Evolutionary conservation across 305 asterid genomes (phyloP), one percentile per base, ranked within the genome.

Genomic region (Fraxinus latifolia): DNA sequence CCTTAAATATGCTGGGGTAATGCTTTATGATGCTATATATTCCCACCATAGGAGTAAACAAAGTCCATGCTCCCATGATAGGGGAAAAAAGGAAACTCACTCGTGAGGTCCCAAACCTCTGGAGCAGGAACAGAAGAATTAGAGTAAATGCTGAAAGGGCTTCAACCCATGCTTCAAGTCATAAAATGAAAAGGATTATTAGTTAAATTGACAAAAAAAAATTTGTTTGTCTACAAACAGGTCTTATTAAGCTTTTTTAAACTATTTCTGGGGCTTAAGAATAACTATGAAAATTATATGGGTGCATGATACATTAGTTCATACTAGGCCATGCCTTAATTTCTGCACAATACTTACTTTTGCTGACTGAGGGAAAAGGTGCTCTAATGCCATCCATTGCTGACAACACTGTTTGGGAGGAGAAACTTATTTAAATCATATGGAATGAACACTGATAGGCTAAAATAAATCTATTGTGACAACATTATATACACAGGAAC

Each of bases 31-130:
- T 86, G 44, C 89, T 88, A 65, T 88, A 88, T 77, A 88, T 72
- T 79, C 91, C 91, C 14, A 86, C 85, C 39, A 86, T 74, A 39
- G 91, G 91, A 75, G 89, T 88, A 9, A 88, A 65, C 47, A 88
- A 21, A 17, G 91, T 87, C 91, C 91, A 88, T 70, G 87, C 75
- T 33, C 87, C 85, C 91, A 88, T 86, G 80, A 88, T 87, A 60
- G 90, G 91, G 78, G 91, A 88, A 80, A 86, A 87, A 67, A 88
- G 86, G 76, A 88, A 85, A 74, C 91, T 87, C 86, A 87, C 91
- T 83, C 88, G 82, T 23, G 91, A 86, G 70, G 91, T 87, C 17
- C 91, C 91, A 81, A 79, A 85, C 80, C 82, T 88, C 74, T 88
- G 91, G 71, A 88, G 86, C 83, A 87, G 84, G 86, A 88, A 88